phyloP scores from a whole-genome alignment of 2,329 filamentous ascomycete species.

The Talaromyces sp. region DNA sequence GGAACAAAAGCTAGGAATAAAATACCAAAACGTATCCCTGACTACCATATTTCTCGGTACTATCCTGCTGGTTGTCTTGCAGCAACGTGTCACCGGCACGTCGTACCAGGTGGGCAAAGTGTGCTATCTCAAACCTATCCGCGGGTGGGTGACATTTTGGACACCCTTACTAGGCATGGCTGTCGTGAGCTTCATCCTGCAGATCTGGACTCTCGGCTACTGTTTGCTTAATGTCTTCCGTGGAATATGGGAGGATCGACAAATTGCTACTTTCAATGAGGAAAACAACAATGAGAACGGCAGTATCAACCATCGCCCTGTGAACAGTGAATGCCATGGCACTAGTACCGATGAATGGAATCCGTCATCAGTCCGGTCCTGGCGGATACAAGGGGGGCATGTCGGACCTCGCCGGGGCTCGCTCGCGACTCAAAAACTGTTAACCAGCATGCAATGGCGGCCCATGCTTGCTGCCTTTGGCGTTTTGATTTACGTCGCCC shows the following conservation, averaged over 20 bases:
- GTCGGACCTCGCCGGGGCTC: neutral
- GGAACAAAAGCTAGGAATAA: neutral
- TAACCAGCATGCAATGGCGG: neutral
- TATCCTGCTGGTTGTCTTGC: neutral
- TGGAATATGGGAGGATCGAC: neutral
- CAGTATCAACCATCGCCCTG: neutral
- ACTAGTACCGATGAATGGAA: neutral
- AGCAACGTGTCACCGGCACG: neutral
- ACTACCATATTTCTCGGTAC: neutral
- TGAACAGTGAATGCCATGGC: neutral
- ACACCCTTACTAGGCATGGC: neutral
- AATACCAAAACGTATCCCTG: neutral
- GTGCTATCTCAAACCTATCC: neutral
- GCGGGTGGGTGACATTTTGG: neutral
- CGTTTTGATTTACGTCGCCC: neutral
- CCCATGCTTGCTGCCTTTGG: neutral
- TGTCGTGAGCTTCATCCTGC: neutral
- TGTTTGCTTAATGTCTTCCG: neutral
- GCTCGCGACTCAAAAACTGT: neutral
- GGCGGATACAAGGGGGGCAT: neutral
- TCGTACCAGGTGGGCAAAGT: neutral
- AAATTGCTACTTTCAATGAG: neutral
- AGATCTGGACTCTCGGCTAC: neutral
- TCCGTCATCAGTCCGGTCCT: neutral
- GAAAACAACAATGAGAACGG: neutral